phyloP scores from a whole-genome alignment of 2,329 filamentous ascomycete species.

The Apiospora aurea region DNA sequence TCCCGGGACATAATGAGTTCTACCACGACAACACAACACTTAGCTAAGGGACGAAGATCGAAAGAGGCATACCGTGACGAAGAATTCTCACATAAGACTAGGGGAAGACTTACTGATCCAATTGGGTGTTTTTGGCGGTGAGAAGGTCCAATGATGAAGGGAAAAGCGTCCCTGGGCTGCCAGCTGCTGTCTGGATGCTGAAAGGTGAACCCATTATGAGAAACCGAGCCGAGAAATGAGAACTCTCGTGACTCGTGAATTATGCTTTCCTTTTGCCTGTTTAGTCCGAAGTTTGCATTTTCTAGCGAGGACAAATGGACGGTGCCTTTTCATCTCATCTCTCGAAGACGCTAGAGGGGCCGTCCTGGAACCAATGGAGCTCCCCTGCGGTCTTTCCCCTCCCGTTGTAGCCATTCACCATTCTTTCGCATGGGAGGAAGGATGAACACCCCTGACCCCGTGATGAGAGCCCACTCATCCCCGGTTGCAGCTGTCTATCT shows the following conservation, averaged over 20 bases:
- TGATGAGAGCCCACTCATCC: background rate
- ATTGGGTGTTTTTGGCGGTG: background rate
- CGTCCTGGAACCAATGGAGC: background rate
- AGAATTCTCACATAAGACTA: background rate
- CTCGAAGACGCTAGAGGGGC: background rate
- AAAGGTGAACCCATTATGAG: background rate
- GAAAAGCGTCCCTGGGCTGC: background rate
- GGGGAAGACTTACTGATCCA: background rate
- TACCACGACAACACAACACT: background rate
- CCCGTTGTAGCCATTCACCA: background rate
- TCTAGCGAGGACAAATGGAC: background rate
- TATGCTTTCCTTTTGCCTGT: background rate
- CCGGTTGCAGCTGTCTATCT: background rate
- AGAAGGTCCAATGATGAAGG: background rate
- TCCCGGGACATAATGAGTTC: conserved; percentile 17
- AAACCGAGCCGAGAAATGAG: background rate
- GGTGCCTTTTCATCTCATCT: background rate
- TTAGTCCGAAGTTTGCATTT: background rate
- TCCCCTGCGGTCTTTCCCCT: background rate
- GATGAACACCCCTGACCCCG: background rate
- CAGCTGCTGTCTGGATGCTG: background rate
- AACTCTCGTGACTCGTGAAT: background rate
- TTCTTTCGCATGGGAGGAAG: background rate
- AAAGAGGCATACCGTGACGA: too few species aligned
- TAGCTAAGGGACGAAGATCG: background rate